Base-by-base conservation (phyloP, 129 eudicot species). In the Deinandra increscens region DNA sequence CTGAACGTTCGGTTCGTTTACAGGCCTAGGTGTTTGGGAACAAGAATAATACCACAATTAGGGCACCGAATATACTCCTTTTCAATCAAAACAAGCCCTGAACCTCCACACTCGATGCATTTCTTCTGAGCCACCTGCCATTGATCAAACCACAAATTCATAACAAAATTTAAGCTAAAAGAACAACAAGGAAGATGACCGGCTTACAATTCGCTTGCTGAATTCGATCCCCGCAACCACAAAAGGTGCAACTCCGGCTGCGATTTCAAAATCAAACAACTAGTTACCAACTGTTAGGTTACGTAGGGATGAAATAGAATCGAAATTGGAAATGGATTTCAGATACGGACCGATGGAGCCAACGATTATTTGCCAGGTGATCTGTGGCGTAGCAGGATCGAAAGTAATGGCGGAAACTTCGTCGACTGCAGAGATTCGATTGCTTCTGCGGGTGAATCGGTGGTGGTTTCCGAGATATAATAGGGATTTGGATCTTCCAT, bases 201-300 rank as follows among this genome's bases (percentile, higher is more conserved):
- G 20, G 49, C 95, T 75, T 75, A 92, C 96, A 67, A 92, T 92
- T 76, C 98, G 77, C 80, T 92, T 88, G 82, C 89, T 79, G 85
- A 92, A 92, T 68, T 92, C 98, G 19, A 92, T 77, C 59, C 96
- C 98, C 5, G 98, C 98, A 12, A 92, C 91, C 48, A 92, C 80
- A 65, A 92, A 92, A 19, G 98, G 98, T 6, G 84, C 67, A 58
- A 92, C 88, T 43, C 98, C 98, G 60, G 98, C 98, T 88, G 84
- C 82, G 44, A 46, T 50, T 48, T 38, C 11, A 71, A 70, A 77
- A 66, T 19, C 64, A 41, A 59, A 50, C 44, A 33, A 26, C 31
- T 26, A 26, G 3, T 26, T 26, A 26, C n/a, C n/a, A n/a, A n/a
- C n/a, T n/a, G n/a, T n/a, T n/a, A n/a, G n/a, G 45, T 60, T 18